Conservation (phyloP, 192 early-diverging fungal species). For the Pilobolus umbonatus region DNA sequence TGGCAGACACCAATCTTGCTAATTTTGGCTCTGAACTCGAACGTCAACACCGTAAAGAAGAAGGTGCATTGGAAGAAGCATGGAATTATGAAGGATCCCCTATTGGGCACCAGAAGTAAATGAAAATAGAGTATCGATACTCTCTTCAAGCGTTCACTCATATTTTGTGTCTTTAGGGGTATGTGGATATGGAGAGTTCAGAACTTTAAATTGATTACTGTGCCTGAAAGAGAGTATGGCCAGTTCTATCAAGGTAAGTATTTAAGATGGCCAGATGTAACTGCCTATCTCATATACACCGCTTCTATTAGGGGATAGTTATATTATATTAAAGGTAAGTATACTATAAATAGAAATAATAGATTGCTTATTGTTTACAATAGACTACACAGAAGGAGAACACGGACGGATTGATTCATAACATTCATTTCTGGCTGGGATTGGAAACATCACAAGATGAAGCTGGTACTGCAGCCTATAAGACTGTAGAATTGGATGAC, state of each 20-base stretch:
- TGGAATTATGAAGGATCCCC: constrained; percentile 28
- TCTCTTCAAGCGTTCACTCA: no score
- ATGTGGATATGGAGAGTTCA: constrained; percentile 77
- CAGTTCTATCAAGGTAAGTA: constrained; percentile 59
- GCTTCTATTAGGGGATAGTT: constrained; percentile 54
- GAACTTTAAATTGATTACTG: constrained; percentile 64
- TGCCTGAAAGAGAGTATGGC: constrained; percentile 58
- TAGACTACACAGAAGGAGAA: constrained; percentile 60
- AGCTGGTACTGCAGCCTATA: constrained; percentile 82
- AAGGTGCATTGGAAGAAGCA: constrained; percentile 25
- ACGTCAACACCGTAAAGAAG: constrained; percentile 26
- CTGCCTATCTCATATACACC: not conserved
- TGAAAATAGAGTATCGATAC: not conserved
- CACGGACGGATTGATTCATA: constrained; percentile 57
- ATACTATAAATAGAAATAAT: not conserved
- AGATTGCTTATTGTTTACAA: not conserved
- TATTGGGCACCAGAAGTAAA: constrained; percentile 28
- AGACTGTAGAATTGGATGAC: constrained; percentile 73
- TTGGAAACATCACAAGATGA: constrained; percentile 70
- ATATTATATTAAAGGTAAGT: constrained; percentile 68
- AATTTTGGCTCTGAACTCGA: constrained; percentile 32
- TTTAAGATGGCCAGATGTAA: not conserved
- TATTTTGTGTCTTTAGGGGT: constrained; percentile 49
- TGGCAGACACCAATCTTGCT: constrained; percentile 28
- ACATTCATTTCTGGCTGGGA: constrained; percentile 86